These are phyloP conservation scores for Globisporangium sylvaticum DNA, from an alignment of 352 stramenopile genomes.

Conservation along the genomic window DNA sequence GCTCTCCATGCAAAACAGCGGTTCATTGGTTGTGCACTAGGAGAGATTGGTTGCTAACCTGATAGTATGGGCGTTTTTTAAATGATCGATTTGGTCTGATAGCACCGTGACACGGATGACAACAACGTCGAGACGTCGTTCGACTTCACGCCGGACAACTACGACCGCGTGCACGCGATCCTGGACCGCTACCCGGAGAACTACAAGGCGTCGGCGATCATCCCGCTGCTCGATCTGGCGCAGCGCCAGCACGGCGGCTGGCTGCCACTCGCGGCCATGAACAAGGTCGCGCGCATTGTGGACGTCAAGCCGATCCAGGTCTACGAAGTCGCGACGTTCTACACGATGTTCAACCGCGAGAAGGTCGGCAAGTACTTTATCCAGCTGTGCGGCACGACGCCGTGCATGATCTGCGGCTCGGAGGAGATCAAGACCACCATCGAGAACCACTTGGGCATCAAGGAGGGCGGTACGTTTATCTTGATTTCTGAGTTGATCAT, in stretches of 20 bases:
- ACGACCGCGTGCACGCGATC: conserved; percentile 93
- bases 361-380: conserved; percentile 96
- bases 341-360: conserved; percentile 99
- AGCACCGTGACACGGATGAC: conserved; percentile 96
- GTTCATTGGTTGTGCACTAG: background rate
- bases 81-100: background rate
- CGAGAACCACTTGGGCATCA: conserved; percentile 95
- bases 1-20: background rate
- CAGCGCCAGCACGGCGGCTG: conserved; percentile 97
- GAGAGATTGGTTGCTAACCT: background rate
- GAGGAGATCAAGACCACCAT: conserved; percentile 99
- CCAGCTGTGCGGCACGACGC: conserved; percentile 98
- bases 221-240: conserved; percentile 97
- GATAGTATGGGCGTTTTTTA: background rate
- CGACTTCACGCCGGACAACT: conserved; percentile 98
- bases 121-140: conserved; percentile 96
- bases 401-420: conserved; percentile 99
- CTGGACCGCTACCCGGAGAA: conserved; percentile 98
- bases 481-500: background rate
- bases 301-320: conserved; percentile 94
- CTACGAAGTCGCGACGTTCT: conserved; percentile 99
- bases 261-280: conserved; percentile 98
- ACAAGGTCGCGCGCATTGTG: conserved; percentile 99
- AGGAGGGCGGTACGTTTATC: conserved; percentile 83
- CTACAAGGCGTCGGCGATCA: conserved; percentile 98